Evolutionary conservation across 768 basidiomycete species (phyloP).

Genomic region (Russula sp.): DNA sequence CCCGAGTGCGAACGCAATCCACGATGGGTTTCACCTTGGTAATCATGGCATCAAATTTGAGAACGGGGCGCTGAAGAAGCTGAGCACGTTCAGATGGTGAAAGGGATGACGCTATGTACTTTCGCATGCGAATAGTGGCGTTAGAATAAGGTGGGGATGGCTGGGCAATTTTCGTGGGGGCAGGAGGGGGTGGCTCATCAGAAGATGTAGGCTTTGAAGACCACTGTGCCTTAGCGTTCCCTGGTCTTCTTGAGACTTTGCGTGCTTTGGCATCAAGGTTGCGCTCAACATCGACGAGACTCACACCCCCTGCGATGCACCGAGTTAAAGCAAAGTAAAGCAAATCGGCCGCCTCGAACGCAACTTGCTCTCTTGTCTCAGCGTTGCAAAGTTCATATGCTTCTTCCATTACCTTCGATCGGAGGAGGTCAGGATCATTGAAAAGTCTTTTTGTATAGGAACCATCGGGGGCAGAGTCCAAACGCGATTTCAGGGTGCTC

Average conservation of each 20-base stretch:
- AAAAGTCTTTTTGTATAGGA: slow-evolving; percentile 90
- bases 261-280: slow-evolving; percentile 81
- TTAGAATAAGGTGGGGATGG: slow-evolving; percentile 28
- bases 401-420: slow-evolving; percentile 96
- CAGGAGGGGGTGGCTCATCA: slow-evolving; percentile 22
- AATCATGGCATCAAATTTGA: slow-evolving; percentile 86
- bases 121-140: slow-evolving; percentile 70
- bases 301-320: slow-evolving; percentile 78
- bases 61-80: slow-evolving; percentile 82
- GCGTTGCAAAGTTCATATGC: slow-evolving; percentile 93
- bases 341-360: slow-evolving; percentile 94
- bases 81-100: slow-evolving; percentile 48
- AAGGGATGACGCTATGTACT: slow-evolving; percentile 46
- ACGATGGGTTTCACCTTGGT: slow-evolving; percentile 92
- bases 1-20: slow-evolving; percentile 70
- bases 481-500: slow-evolving; percentile 62
- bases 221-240: slow-evolving; percentile 90
- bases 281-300: slow-evolving; percentile 72
- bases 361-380: slow-evolving; percentile 68
- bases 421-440: slow-evolving; percentile 69
- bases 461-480: slow-evolving; percentile 73
- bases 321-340: slow-evolving; percentile 86
- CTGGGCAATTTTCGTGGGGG: slow-evolving; percentile 19
- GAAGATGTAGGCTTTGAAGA: slow-evolving; percentile 17
- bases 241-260: slow-evolving; percentile 79